Evolutionary conservation across 352 stramenopile genomes (phyloP), one percentile per base, ranked within the genome.

Genomic region (Plasmopara viticola): DNA sequence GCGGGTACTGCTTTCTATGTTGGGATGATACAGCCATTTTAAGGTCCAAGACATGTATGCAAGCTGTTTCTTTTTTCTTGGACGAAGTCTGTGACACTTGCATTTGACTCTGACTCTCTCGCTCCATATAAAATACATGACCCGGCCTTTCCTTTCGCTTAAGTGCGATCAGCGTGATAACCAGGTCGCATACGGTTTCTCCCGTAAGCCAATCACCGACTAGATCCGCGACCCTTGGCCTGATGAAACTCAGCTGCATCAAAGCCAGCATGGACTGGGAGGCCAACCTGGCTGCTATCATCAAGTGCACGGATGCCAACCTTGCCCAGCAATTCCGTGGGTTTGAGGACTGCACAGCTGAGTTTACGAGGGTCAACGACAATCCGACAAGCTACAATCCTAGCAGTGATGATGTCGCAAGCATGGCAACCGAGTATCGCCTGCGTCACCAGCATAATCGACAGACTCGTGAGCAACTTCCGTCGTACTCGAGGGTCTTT

Each of bases 221-320:
- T 31, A 34, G 54, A 62, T 35, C 31, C 14, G 56, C 51, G 50
- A 25, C 56, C 31, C 39, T 63, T 59, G 34, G 18, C 14, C 6
- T 35, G 31, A 4, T 68, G 12, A 68, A 55, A n/a, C 18, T 14
- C 38, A 31, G 39, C 25, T 30, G 29, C 10, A 8, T 37, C 28
- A 12, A 18, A 35, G 20, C 25, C 13, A 39, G 10, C 30, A 85
- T 86, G 74, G 70, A 88, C 59, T 88, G 78, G 74, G 72, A 88
- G 30, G 62, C 70, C 37, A 90, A 88, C 65, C 73, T 93, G 52
- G 78, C 78, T 0, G 67, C 80, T 31, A 75, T 89, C 54, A 90
- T 93, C 70, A 84, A 86, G 57, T 85, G 81, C 70, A 88, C 78
- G 44, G 80, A 93, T 55, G 80, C 69, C 41, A 86, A 74, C 17